Evolutionary conservation across 192 early-diverging fungal genomes (phyloP).

Genomic region (Entomortierella beljakovae): DNA sequence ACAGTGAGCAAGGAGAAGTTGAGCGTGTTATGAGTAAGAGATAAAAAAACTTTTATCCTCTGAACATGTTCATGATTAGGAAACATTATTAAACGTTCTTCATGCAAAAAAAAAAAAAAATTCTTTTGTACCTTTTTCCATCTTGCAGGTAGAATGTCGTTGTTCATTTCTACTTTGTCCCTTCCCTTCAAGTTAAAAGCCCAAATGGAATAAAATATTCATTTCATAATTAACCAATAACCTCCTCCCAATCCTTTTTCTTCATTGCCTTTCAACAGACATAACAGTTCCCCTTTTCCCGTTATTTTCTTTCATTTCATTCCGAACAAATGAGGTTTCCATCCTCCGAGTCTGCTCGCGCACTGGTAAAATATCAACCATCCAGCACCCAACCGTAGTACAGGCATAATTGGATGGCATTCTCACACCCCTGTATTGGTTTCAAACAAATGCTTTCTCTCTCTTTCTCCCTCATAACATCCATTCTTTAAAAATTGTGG

Average conservation of each 20-base stretch:
- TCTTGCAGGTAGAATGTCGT: too few species aligned
- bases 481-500: too few species aligned
- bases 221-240: too few species aligned
- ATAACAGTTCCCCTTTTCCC: conserved; percentile 8
- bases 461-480: neutral
- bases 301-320: neutral
- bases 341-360: conserved; percentile 30
- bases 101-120: too few species aligned
- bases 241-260: neutral
- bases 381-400: neutral
- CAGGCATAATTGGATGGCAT: neutral
- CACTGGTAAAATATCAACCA: conserved; percentile 21
- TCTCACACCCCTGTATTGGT: conserved; percentile 21
- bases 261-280: neutral
- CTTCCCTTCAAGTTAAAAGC: too few species aligned
- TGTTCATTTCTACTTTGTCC: too few species aligned
- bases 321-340: conserved; percentile 12
- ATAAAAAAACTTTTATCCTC: too few species aligned
- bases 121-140: too few species aligned
- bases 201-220: too few species aligned
- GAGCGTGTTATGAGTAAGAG: too few species aligned
- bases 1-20: neutral
- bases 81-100: too few species aligned
- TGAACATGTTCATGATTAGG: too few species aligned
- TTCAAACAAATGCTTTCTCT: conserved; percentile 1